Percentiles rank a stretch among this genome's conserved stretches.
Conservation (phyloP, 331 rosid genomes). For the Acacia pycnantha region DNA sequence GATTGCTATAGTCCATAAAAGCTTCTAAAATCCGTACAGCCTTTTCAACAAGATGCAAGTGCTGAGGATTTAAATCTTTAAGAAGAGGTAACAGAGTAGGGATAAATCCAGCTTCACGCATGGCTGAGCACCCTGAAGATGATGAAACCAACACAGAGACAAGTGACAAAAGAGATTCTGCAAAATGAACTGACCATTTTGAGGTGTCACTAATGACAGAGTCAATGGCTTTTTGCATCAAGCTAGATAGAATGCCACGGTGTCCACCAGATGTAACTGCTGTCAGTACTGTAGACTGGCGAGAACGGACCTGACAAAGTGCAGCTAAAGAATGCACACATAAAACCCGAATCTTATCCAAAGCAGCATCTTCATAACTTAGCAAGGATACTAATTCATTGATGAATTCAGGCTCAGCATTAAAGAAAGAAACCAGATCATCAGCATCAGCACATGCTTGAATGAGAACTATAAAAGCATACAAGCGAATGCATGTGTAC, state of each 20-base stretch:
- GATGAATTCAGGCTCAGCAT: slow-evolving; percentile 96
- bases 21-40: slow-evolving; percentile 96
- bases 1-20: slow-evolving; percentile 97
- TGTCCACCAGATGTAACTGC: slow-evolving; percentile 98
- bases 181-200: slow-evolving; percentile 82
- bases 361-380: slow-evolving; percentile 84
- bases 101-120: slow-evolving; percentile 98
- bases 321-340: slow-evolving; percentile 91
- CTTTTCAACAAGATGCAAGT: slow-evolving; percentile 90
- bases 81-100: slow-evolving; percentile 94
- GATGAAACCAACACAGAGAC: slow-evolving; percentile 91
- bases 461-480: slow-evolving; percentile 90
- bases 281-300: slow-evolving; percentile 75
- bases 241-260: slow-evolving; percentile 92
- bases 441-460: slow-evolving; percentile 89
- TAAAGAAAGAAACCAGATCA: slow-evolving; percentile 83
- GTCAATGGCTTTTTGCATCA: slow-evolving; percentile 93
- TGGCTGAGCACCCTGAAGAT: slow-evolving; percentile 91
- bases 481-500: slow-evolving; percentile 87
- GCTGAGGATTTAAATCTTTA: slow-evolving; percentile 84
- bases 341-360: slow-evolving; percentile 75
- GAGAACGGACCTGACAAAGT: slow-evolving; percentile 91
- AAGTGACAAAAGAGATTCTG: slow-evolving; percentile 90
- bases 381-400: slow-evolving; percentile 82
- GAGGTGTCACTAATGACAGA: slow-evolving; percentile 66